A percentile compares a stretch with the other conserved stretches of the same genome.
Conservation (phyloP, 2,329 filamentous ascomycete species). For the Fusarium solani-melongenae region DNA sequence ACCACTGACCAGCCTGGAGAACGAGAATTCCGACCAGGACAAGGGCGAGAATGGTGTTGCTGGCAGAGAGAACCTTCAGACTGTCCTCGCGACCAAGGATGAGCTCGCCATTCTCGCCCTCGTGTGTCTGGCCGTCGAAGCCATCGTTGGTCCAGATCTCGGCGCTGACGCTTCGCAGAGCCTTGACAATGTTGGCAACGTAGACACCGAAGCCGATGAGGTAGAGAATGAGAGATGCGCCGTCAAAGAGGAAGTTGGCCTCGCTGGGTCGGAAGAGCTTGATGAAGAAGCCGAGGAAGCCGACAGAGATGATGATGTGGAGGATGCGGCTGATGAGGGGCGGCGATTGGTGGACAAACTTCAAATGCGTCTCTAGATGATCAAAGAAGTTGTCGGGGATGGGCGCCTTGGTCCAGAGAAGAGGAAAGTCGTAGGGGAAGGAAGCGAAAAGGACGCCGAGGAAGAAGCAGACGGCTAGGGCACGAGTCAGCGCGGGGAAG, state of each 20-base stretch:
- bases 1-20: conserved; percentile 97
- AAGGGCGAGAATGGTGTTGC: conserved; percentile 94
- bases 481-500: conserved; percentile 1
- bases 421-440: conserved; percentile 95
- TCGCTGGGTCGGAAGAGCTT: conserved; percentile 96
- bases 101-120: conserved; percentile 66
- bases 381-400: conserved; percentile 78
- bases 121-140: conserved; percentile 49
- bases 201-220: conserved; percentile 92
- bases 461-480: conserved; percentile 90
- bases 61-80: conserved; percentile 89
- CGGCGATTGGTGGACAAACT: conserved; percentile 90
- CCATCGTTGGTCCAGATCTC: conserved; percentile 69
- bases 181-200: conserved; percentile 96
- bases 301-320: conserved; percentile 90
- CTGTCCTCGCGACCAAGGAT: conserved; percentile 87
- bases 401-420: conserved; percentile 79
- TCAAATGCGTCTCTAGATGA: conserved; percentile 89
- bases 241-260: conserved; percentile 95
- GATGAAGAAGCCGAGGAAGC: conserved; percentile 86
- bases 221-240: conserved; percentile 83
- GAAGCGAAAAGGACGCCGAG: conserved; percentile 96
- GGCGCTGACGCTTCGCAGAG: conserved; percentile 82
- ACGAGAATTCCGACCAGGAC: conserved; percentile 92
- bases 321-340: conserved; percentile 93